Evolutionary conservation across 2,329 filamentous ascomycete species (phyloP), one percentile per base, ranked within the genome.

Genomic region (Amylocarpus encephaloides): DNA sequence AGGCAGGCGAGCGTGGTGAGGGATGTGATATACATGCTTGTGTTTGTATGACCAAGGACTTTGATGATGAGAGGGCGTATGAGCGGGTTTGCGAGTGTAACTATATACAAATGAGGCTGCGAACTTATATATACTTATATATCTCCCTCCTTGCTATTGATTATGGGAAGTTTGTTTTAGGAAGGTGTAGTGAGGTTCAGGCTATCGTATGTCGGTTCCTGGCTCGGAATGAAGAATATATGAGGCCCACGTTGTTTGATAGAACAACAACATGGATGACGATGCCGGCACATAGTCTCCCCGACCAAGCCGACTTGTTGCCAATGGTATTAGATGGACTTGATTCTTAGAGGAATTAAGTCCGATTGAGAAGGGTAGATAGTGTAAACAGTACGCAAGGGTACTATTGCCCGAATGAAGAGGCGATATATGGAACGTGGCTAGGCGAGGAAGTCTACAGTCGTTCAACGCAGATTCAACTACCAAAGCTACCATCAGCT

Each of bases 1-100:
- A 63, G 51, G 12, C 38, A 26, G 3, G 34, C 36, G 6, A 49
- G n/a, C 1, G 41, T 12, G 19, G 35, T 10, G 15, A 49, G 43
- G 19, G 36, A 15, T 22, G 26, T 22, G 35, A 50, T 33, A 40
- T 42, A 33, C 44, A 54, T 49, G 26, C 48, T 51, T 13, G 22
- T 43, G 34, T 18, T 26, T 32, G n/a, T 11, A 16, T 26, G 7
- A 26, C 22, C 22, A 26, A 9, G 11, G 18, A 10, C 36, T 39
- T 40, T 30, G 5, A 12, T 36, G 5, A 19, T 44, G 22, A 29
- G 33, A 38, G 32, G 13, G 16, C 13, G 41, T 13, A 26, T 19
- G 29, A 46, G 43, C 7, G 16, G n/a, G 18, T 18, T 35, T 36
- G 13, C 19, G 9, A 6, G 35, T 40, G 6, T 12, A 7, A n/a